Evolutionary conservation across 2,329 filamentous ascomycete species (phyloP), one percentile per base, ranked within the genome.

Genomic region (Knufia petricola): DNA sequence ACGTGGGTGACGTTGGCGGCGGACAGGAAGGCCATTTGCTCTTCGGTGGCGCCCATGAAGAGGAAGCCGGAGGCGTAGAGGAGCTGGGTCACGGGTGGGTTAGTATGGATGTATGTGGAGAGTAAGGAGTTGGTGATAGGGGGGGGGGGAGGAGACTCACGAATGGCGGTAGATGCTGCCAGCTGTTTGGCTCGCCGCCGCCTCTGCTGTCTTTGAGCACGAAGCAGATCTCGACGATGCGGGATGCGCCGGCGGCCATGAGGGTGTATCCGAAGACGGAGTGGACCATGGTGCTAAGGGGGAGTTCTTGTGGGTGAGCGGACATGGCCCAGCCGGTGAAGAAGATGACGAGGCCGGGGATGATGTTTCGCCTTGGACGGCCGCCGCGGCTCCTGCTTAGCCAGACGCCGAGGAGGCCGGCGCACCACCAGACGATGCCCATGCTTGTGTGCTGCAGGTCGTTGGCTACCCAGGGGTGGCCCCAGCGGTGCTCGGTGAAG

Each of bases 361-460:
- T 81, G 52, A 98, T 80, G 69, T 98, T 98, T 58, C 92, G 79
- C 73, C 90, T 88, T 7, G 92, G 89, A 36, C 80, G 76, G 45
- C 92, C 90, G 54, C 90, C 81, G 49, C 87, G 80, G 63, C 83
- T 87, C 54, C 80, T 78, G 64, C 87, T 94, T 32, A 98, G 74
- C 92, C 90, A 98, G 46, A 98, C 77, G 36, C 92, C 92, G 9
- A 90, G 77, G 24, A 98, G 71, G 20, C 92, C 92, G 6, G 92
- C 90, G 59, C 82, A 85, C 90, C 90, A 98, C 92, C 92, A 98
- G 45, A 98, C 81, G 53, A 98, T 80, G n/a, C 92, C 92, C 90
- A 98, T 96, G n/a, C 85, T 87, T 0, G 92, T 98, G 66, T 98
- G 92, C 66, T 98, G 90, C 69, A 95, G 80, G 65, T 98, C 92